Evolutionary conservation across 2,329 filamentous ascomycete genomes (phyloP).

Genomic region (Apiospora aurea): DNA sequence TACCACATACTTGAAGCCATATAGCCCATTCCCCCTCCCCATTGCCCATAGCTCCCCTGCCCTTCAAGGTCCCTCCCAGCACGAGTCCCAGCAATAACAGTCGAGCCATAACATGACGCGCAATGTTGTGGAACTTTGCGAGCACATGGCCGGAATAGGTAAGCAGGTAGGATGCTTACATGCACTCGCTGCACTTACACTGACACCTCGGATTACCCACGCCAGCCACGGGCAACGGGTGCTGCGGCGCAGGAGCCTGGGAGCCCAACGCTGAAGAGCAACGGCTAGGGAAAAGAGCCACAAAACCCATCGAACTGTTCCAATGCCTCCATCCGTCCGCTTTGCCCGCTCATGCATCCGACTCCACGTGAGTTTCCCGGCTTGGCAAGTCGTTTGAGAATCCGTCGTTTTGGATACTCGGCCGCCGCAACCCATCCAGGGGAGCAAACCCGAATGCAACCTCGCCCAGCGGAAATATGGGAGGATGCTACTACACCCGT

Average conservation of each 20-base stretch:
- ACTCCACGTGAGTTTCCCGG: slow-evolving; percentile 18
- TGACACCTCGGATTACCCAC: neutral
- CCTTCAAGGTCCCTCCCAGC: neutral
- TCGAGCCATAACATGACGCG: neutral
- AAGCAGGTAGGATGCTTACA: neutral
- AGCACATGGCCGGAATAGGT: slow-evolving; percentile 12
- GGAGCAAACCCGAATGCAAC: slow-evolving; percentile 14
- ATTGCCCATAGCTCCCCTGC: neutral
- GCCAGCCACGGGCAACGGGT: neutral
- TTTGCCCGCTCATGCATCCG: slow-evolving; percentile 16
- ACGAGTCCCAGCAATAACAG: slow-evolving; percentile 1
- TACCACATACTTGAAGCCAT: neutral
- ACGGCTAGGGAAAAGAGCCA: neutral
- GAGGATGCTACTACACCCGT: neutral
- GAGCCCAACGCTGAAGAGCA: neutral
- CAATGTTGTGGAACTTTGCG: slow-evolving; percentile 3
- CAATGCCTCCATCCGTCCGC: slow-evolving; percentile 1
- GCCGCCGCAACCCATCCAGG: slow-evolving; percentile 20
- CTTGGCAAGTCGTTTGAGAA: slow-evolving; percentile 20
- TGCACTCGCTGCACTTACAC: neutral
- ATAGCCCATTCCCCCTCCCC: neutral
- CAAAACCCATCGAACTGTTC: neutral
- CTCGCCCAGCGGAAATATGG: slow-evolving; percentile 10
- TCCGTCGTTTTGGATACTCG: slow-evolving; percentile 20
- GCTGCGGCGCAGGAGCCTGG: neutral